Base-by-base conservation (phyloP, 306 rosid genomes). In the Elaeagnus macrophylla region DNA sequence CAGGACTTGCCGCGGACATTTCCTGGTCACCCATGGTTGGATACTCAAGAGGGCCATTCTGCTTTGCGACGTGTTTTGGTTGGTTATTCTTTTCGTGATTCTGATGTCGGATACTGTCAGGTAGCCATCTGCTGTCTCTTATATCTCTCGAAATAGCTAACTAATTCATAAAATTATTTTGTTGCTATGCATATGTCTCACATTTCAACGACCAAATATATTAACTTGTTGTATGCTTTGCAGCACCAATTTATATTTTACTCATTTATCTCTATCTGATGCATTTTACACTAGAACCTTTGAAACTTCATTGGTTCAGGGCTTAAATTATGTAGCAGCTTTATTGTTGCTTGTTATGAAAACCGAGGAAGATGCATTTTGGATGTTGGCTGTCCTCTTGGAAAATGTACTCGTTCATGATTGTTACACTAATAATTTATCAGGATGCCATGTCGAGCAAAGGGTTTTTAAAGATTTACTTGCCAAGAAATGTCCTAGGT, bases 51-150 rank as follows among this genome's bases (percentile, higher is more conserved):
- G 62, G 96, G 99, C 45, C 99, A 93, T 48, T 85, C 93, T 61
- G 74, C 96, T 67, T 95, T 93, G 49, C 77, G 99, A 55, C 96
- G 94, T 14, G 96, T 93, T 47, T 96, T 93, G 71, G 96, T 93
- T 61, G 94, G 71, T 15, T 93, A 93, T 82, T 93, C 99, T n/a
- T 93, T 93, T 75, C 95, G 99, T 38, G 99, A 93, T 64, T 93
- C 99, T 57, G 99, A 93, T 74, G 99, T 93, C 62, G 99, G 99
- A 48, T 93, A 93, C 67, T 93, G 99, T 75, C 99, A 93, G 94
- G 99, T 88, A 42, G 25, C 62, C 57, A 67, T 48, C 41, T 60
- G 58, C 41, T 37, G 44, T 61, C 63, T 49, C 45, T 9, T 51
- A 10, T 35, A 14, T 8, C 54, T 39, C 37, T n/a, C 10, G 14